Evolutionary conservation across 129 eudicot species (phyloP).

Genomic region (Chrysanthemum seticuspe): DNA sequence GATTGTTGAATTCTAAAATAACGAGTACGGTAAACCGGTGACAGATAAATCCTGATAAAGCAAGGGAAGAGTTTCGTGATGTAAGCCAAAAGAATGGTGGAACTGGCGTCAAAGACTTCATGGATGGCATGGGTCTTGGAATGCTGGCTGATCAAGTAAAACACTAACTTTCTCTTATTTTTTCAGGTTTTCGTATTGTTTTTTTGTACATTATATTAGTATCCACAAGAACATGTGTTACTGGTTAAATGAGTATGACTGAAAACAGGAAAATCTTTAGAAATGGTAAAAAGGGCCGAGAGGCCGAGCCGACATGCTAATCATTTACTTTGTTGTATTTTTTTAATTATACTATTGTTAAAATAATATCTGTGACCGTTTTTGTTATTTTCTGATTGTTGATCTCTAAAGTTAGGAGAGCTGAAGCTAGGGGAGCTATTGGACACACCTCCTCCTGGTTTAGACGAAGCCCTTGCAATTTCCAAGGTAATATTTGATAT

Average conservation of each 20-base stretch:
- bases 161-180: not conserved
- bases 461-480: constrained; percentile 96
- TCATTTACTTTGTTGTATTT: not conserved
- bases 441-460: constrained; percentile 98
- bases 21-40: constrained; percentile 12
- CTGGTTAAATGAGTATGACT: too few relatives aligned
- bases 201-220: not conserved
- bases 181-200: not conserved
- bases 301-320: not conserved
- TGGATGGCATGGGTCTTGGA: constrained; percentile 97
- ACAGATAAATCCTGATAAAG: constrained; percentile 91
- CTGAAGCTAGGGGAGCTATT: constrained; percentile 94
- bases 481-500: constrained; percentile 56
- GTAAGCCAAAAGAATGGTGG: constrained; percentile 73
- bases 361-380: not conserved
- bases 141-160: constrained; percentile 78
- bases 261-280: too few relatives aligned
- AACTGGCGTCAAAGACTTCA: constrained; percentile 77
- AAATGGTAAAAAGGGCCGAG: too few relatives aligned
- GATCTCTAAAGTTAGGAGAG: constrained; percentile 66
- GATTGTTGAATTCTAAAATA: constrained; percentile 11
- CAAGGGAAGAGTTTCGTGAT: constrained; percentile 84
- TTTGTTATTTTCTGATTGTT: not conserved
- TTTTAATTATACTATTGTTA: too few relatives aligned
- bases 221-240: not conserved